Conservation (phyloP, 2,329 filamentous ascomycete genomes). For the Fusarium sp. region DNA sequence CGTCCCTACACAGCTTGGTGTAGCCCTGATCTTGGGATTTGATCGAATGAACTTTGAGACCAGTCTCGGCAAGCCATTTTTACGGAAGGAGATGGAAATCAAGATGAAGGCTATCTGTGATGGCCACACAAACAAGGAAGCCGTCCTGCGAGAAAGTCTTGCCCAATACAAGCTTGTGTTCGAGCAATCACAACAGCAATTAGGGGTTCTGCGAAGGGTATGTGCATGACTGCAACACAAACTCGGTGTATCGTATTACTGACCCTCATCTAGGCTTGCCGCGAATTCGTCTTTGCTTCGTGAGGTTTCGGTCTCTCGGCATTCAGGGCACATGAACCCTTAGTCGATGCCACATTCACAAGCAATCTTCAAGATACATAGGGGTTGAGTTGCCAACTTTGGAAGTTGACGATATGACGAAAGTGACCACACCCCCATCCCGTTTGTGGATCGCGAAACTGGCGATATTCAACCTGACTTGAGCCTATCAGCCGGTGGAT, state of each 20-base stretch:
- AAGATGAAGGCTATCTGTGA: slow-evolving; percentile 98
- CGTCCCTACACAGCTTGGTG: slow-evolving; percentile 89
- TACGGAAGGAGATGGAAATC: slow-evolving; percentile 97
- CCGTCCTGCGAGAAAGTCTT: slow-evolving; percentile 85
- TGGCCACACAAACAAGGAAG: slow-evolving; percentile 78
- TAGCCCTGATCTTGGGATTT: slow-evolving; percentile 93
- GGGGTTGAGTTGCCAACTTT: slow-evolving; percentile 32
- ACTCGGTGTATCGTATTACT: slow-evolving; percentile 23
- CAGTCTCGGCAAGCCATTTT: slow-evolving; percentile 93
- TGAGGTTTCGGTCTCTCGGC: slow-evolving; percentile 18
- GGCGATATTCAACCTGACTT: slow-evolving; percentile 31
- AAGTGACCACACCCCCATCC: slow-evolving; percentile 32
- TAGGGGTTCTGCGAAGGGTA: slow-evolving; percentile 74
- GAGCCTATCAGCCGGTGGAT: slow-evolving; percentile 40
- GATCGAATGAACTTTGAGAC: slow-evolving; percentile 94
- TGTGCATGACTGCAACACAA: slow-evolving; percentile 49
- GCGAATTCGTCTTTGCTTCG: slow-evolving; percentile 52
- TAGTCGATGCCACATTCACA: slow-evolving; percentile 43
- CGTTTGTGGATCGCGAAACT: slow-evolving; percentile 34
- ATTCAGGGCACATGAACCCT: slow-evolving; percentile 45
- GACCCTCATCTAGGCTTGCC: slow-evolving; percentile 50
- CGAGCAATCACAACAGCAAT: slow-evolving; percentile 80
- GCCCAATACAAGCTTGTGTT: slow-evolving; percentile 90
- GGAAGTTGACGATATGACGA: slow-evolving; percentile 36
- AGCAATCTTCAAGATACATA: slow-evolving; percentile 21